phyloP scores from a whole-genome alignment of 192 early-diverging fungal species.

The Rhizophagus sp. region DNA sequence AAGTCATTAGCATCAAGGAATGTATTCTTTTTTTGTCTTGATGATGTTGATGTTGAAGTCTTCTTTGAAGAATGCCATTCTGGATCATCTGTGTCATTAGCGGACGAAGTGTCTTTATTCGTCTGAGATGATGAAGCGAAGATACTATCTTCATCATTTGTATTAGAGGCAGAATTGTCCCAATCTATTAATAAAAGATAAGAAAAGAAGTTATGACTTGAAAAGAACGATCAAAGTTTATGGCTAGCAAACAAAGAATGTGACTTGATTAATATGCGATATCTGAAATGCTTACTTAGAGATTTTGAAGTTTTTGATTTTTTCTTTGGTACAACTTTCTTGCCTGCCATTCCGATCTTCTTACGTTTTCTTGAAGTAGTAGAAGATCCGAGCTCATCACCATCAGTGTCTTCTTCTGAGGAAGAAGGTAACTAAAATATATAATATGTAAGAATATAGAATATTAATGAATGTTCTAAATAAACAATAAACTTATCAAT shows the following conservation, averaged over 20 bases:
- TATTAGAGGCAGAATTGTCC: not conserved
- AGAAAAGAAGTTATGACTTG: not conserved
- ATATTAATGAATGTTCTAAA: not conserved
- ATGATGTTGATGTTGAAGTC: slow-evolving; percentile 19
- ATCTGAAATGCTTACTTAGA: not conserved
- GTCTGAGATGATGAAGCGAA: not conserved
- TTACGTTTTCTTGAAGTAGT: slow-evolving; percentile 11
- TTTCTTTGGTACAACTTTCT: not conserved
- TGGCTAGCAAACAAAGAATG: not conserved
- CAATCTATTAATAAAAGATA: not conserved
- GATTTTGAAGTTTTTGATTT: slow-evolving; percentile 2
- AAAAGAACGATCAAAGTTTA: not conserved
- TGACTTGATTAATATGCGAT: not conserved
- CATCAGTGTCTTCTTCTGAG: slow-evolving; percentile 17
- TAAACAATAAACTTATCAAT: not conserved
- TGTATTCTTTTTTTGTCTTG: slow-evolving; percentile 25
- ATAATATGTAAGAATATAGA: not conserved
- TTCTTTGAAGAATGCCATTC: not conserved
- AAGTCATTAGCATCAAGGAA: slow-evolving; percentile 7
- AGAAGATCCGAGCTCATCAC: not conserved
- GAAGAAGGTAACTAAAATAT: slow-evolving; percentile 7
- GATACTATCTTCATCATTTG: not conserved
- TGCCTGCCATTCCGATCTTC: not conserved
- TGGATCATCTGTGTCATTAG: not conserved
- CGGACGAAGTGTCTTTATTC: not conserved